phyloP scores from a whole-genome alignment of 1,284 basidiomycete genomes.

The Tilletia walkeri region DNA sequence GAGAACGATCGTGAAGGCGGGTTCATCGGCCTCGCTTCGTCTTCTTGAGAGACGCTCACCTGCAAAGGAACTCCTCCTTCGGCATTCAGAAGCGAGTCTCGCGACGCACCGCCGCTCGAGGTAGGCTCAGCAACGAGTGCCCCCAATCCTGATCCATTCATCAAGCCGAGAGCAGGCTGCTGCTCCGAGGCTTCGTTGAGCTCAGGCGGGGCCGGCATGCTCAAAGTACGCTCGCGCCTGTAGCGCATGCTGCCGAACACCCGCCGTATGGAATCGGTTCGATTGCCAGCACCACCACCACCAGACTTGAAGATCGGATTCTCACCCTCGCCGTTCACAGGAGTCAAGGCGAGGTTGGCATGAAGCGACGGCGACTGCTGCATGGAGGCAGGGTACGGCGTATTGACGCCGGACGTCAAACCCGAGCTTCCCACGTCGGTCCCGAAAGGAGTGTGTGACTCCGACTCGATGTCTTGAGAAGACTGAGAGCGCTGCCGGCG shows the following conservation, averaged over 20 bases:
- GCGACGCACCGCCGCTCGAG: too few relatives aligned
- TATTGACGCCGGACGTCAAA: background rate
- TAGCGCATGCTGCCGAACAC: slow-evolving; percentile 5
- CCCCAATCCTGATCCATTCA: too few relatives aligned
- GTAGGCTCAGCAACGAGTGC: too few relatives aligned
- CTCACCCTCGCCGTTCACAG: background rate
- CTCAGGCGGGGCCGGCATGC: background rate
- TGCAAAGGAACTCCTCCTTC: too few relatives aligned
- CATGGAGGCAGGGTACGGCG: background rate
- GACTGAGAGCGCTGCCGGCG: slow-evolving; percentile 15
- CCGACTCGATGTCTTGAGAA: background rate
- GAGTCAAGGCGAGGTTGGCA: slow-evolving; percentile 3
- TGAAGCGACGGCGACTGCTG: slow-evolving; percentile 1
- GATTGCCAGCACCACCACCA: too few relatives aligned
- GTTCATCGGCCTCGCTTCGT: background rate
- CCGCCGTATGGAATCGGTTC: slow-evolving; percentile 11
- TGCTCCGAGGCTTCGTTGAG: too few relatives aligned
- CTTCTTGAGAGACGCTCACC: background rate
- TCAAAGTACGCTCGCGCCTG: slow-evolving; percentile 8
- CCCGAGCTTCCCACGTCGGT: background rate
- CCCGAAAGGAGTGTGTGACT: background rate
- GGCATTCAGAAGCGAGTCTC: too few relatives aligned
- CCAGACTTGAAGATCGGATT: background rate
- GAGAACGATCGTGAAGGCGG: background rate
- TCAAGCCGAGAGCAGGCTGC: too few relatives aligned